A percentile compares a stretch with the other conserved stretches of the same genome.
Conservation (phyloP, 164 flowering plant genomes). For the Buxus sempervirens region DNA sequence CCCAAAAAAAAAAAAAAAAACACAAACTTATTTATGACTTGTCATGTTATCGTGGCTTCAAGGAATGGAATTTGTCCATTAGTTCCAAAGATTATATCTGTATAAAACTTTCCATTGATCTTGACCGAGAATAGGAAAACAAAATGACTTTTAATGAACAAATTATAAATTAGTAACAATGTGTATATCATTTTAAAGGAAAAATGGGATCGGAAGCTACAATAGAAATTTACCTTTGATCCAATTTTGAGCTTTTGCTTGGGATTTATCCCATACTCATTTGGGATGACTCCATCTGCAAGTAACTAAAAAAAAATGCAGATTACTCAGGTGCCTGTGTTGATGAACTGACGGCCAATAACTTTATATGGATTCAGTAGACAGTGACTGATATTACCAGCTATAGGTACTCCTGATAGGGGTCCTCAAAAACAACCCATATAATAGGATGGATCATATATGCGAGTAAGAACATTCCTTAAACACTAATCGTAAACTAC, state of each 20-base stretch:
- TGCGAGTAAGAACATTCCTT: not conserved
- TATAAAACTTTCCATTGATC: no score
- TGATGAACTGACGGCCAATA: not conserved
- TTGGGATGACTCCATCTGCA: conserved; percentile 99
- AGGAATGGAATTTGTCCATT: no score
- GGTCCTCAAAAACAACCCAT: not conserved
- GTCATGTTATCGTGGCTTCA: no score
- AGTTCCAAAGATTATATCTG: no score
- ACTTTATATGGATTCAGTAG: not conserved
- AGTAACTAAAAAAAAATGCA: conserved; percentile 57
- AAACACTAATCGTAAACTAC: not conserved
- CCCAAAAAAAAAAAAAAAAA: no score
- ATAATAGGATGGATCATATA: not conserved
- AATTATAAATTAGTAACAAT: no score
- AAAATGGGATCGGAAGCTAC: not conserved
- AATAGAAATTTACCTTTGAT: conserved; percentile 62
- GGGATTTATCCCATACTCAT: conserved; percentile 97
- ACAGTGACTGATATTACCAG: not conserved
- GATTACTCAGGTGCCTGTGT: not conserved
- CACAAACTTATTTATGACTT: no score
- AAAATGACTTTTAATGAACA: no score
- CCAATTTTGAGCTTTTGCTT: conserved; percentile 90
- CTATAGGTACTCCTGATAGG: not conserved
- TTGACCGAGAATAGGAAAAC: no score
- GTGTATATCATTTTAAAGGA: not conserved